Base-by-base conservation (phyloP, 768 basidiomycete genomes). In the Lactarius sanguifluus region DNA sequence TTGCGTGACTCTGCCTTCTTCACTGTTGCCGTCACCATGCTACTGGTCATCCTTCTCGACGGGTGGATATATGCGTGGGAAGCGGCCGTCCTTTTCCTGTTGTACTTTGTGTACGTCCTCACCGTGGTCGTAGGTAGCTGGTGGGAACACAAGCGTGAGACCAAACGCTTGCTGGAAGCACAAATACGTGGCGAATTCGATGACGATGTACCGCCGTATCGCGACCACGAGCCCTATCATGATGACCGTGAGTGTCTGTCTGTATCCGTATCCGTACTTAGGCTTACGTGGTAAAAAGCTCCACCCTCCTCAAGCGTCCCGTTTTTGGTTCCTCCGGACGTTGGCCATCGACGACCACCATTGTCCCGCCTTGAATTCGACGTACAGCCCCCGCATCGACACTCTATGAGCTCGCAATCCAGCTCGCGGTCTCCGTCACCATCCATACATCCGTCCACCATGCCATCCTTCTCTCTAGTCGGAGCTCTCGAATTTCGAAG, bases 401-500 rank as follows among this genome's bases (percentile, higher is more conserved):
- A 83, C 25, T 23, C 41, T 16, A 57, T 18, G 10, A 77, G 78
- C 61, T 80, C 84, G 16, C 82, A 80, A 30, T 80, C 85, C 8
- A 80, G 85, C 15, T 85, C 68, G 13, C 57, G 69, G 30, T 64
- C 89, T 1, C 83, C 85, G 7, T 69, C 75, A 57, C 69, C 75
- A 71, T 66, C 81, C 28, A 66, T 79, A 69, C 76, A 77, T 28
- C 75, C 79, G 43, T 75, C 77, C 12, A 84, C 85, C 67, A 83
- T 93, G 77, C 91, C 90, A 3, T 92, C 90, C 0, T 94, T 94
- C 72, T 98, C 96, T 3, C 84, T 99, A 2, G 85, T 98, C 5
- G 94, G 96, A 10, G 97, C 97, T 0, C 84, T 99, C 54, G 97
- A 99, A 76, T 99, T 99, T 77, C 84, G 95, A 20, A 89, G 95